Evolutionary conservation across 2,329 filamentous ascomycete species (phyloP).

Genomic region (Diplodia corticola): DNA sequence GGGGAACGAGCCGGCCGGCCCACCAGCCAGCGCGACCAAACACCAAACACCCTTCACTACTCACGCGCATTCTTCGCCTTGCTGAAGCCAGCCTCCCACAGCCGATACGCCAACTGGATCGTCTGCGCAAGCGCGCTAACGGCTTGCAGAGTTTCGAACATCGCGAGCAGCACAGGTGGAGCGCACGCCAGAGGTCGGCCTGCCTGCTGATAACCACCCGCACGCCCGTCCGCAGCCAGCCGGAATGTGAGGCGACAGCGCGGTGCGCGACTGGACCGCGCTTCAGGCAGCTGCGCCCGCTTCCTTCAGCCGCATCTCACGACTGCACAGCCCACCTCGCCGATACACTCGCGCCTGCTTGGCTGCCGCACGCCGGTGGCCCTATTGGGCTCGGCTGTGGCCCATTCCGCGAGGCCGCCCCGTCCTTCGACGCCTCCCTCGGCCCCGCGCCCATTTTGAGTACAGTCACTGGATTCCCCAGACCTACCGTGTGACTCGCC

Average conservation of each 20-base stretch:
- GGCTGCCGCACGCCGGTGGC: background rate
- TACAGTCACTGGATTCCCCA: background rate
- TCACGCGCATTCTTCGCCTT: slow-evolving; percentile 25
- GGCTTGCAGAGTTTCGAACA: slow-evolving; percentile 13
- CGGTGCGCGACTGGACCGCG: background rate
- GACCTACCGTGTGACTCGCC: background rate
- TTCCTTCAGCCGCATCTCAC: background rate
- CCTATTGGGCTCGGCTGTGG: background rate
- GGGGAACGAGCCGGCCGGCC: background rate
- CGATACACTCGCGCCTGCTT: slow-evolving; percentile 5
- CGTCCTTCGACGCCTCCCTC: background rate
- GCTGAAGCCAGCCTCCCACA: slow-evolving; percentile 25
- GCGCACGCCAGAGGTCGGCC: background rate
- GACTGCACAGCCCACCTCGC: background rate
- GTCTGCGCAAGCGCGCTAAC: slow-evolving; percentile 15
- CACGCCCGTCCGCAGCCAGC: background rate
- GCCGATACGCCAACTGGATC: slow-evolving; percentile 23
- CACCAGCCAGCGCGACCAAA: background rate
- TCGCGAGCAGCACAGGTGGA: background rate
- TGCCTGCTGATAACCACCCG: slow-evolving; percentile 7
- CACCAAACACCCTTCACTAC: slow-evolving; percentile 13
- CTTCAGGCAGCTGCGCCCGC: slow-evolving; percentile 1
- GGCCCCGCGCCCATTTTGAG: background rate
- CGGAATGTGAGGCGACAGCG: background rate
- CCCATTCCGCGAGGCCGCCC: background rate